phyloP scores from a whole-genome alignment of 306 rosid species.

The Cicer cuneatum region DNA sequence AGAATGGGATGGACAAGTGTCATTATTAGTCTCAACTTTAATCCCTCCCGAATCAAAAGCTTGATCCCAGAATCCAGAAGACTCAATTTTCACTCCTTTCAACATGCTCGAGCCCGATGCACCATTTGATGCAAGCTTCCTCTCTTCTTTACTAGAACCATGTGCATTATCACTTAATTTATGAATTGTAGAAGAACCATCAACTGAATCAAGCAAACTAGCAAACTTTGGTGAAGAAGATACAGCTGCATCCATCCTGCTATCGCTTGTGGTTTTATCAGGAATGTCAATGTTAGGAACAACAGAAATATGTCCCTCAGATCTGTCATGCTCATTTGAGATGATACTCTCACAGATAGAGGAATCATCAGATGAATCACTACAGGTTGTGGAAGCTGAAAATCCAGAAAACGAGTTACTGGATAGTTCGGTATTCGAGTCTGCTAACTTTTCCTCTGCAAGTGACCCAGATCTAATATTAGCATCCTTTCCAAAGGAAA shows the following conservation, averaged over 20 bases:
- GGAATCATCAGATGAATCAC: conserved; percentile 76
- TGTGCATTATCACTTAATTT: conserved; percentile 51
- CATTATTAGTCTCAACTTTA: conserved; percentile 39
- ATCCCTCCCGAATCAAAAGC: conserved; percentile 52
- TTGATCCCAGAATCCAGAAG: conserved; percentile 75
- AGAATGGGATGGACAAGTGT: conserved; percentile 39
- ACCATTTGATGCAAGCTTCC: conserved; percentile 40
- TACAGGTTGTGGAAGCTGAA: conserved; percentile 57
- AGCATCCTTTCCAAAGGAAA: conserved; percentile 51
- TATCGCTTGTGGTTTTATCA: conserved; percentile 43
- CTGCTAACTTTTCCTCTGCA: conserved; percentile 49
- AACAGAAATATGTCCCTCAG: conserved; percentile 57
- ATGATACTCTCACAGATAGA: conserved; percentile 71
- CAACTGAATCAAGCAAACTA: conserved; percentile 65
- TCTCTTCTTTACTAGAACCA: conserved; percentile 49
- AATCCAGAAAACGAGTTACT: conserved; percentile 82
- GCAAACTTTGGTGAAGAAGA: conserved; percentile 86
- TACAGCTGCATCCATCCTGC: conserved; percentile 49
- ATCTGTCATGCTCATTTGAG: conserved; percentile 64
- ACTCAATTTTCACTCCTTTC: conserved; percentile 50
- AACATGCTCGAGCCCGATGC: conserved; percentile 37
- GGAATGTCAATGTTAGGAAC: conserved; percentile 54
- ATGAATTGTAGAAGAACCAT: conserved; percentile 50
- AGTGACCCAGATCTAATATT: conserved; percentile 52
- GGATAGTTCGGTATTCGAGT: conserved; percentile 62